Evolutionary conservation across 495 filamentous ascomycete species (phyloP), one percentile per base, ranked within the genome.

Genomic region (Coniosporium apollinis): DNA sequence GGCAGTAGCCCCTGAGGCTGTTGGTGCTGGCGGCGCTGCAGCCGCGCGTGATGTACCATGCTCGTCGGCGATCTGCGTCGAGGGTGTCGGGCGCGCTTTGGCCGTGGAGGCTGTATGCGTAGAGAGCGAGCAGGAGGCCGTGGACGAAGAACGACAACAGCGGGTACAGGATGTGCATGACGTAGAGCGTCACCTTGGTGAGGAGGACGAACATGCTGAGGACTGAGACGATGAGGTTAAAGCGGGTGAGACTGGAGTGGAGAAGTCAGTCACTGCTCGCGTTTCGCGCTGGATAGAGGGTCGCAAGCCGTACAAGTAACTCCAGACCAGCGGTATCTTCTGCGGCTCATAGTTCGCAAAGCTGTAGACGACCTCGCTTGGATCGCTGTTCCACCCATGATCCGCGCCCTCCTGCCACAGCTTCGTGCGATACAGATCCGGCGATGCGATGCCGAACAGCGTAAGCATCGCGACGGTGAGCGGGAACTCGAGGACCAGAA

Each of bases 1-100:
- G 48, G 60, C 85, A 94, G 49, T 76, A 80, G 18, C 65, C 62
- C n/a, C 70, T 57, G 30, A 74, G 67, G 8, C 51, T 55, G 25
- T 57, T 55, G 5, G 64, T 52, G 15, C 51, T 55, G 0, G 79
- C 79, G 9, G 84, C 67, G 29, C 50, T 65, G 55, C 85, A 94
- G 42, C 64, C 67, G 50, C 82, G 79, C 24, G 72, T 70, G 45
- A 94, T 72, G 48, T 91, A 93, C 85, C 85, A 94, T 9, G 74
- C 70, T 3, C 82, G 60, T 1, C 74, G 69, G 5, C 63, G 60
- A 3, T 63, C 46, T 5, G 76, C 67, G 51, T 94, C 84, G 26
- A 72, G 77, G 52, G 69, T 78, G 51, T 94, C 85, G 22, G 76
- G 71, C 8, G 79, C 79, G 21, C 79, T 74, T 51, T 94, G 85